A percentile compares a stretch with the other conserved stretches of the same genome.
Conservation (phyloP, 306 rosid genomes). For the Begonia peltatifolia region DNA sequence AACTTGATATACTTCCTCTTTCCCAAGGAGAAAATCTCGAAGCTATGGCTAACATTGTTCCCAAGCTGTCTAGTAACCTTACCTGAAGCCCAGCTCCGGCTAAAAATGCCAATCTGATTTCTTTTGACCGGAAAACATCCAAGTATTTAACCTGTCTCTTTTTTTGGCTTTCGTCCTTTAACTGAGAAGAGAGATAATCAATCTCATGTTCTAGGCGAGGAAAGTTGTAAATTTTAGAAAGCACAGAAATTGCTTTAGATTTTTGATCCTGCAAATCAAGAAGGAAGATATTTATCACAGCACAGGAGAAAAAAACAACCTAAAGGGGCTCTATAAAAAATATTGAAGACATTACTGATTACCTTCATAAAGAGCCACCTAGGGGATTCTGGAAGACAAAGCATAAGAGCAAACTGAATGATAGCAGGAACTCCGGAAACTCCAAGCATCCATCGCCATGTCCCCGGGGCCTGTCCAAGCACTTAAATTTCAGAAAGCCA, state of each 20-base stretch:
- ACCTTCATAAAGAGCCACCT: constrained; percentile 87
- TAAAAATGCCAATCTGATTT: constrained; percentile 72
- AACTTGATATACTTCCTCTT: too few species aligned
- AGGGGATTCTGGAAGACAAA: constrained; percentile 78
- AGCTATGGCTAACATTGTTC: too few species aligned
- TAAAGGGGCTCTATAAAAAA: background rate
- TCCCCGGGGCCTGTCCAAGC: constrained; percentile 55
- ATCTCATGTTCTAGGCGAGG: constrained; percentile 71
- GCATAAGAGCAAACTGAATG: constrained; percentile 65
- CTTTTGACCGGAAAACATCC: constrained; percentile 54
- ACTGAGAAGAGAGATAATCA: constrained; percentile 38
- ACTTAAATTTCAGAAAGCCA: constrained; percentile 7
- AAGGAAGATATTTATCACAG: background rate
- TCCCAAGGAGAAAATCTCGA: too few species aligned
- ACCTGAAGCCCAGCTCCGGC: constrained; percentile 93
- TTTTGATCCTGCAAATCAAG: constrained; percentile 32
- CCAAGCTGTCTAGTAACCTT: background rate
- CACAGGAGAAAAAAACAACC: background rate
- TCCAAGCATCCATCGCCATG: constrained; percentile 98
- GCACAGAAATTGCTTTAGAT: constrained; percentile 50
- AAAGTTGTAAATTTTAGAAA: constrained; percentile 53
- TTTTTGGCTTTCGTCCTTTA: constrained; percentile 44
- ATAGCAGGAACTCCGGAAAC: constrained; percentile 73
- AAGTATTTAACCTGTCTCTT: constrained; percentile 20
- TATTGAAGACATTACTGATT: background rate